Evolutionary conservation across 306 rosid genomes (phyloP), one percentile per base, ranked within the genome.

Genomic region (Pyrus communis): DNA sequence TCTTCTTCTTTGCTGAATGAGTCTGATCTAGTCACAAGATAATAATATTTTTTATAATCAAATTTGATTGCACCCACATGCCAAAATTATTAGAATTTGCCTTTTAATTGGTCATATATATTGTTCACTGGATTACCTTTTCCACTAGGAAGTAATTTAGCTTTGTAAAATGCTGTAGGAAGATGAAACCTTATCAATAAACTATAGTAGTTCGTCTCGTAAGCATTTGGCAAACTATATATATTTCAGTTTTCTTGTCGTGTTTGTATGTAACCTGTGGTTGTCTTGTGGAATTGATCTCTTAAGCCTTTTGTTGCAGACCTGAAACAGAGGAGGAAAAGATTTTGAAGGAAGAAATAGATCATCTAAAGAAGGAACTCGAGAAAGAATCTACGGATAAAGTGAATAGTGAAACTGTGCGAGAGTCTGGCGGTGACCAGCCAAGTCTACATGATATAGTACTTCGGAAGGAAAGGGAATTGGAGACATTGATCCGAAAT

Each of bases 321-420:
- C 85, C 83, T 9, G 96, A 95, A 89, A 84, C 97, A 10, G 84
- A 13, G 66, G 91, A 88, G 85, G 99, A 95, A 81, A 91, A 67
- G 64, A 68, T 64, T 33, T 89, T 95, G 79, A 92, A 92, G 87
- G 96, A 91, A 75, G 96, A 90, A 88, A 87, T 95, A 75, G 91
- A 86, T 72, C 73, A 69, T 71, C 84, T 92, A 78, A 92, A 86
- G 83, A 88, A 90, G 81, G 88, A 89, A 79, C 89, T 90, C 51
- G 89, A 87, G 79, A 79, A 82, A 66, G 87, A 85, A 60, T 75
- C 88, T 82, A 38, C 80, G 7, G 18, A 74, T 33, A 81, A 84
- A 71, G 35, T 84, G 73, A 81, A 71, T 73, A 64, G 80, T 67
- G 97, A 88, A 83, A 61, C 83, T 49, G 77, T 4, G 33, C 86